Conservation (phyloP, 768 basidiomycete genomes). For the Tulasnella sp. region DNA sequence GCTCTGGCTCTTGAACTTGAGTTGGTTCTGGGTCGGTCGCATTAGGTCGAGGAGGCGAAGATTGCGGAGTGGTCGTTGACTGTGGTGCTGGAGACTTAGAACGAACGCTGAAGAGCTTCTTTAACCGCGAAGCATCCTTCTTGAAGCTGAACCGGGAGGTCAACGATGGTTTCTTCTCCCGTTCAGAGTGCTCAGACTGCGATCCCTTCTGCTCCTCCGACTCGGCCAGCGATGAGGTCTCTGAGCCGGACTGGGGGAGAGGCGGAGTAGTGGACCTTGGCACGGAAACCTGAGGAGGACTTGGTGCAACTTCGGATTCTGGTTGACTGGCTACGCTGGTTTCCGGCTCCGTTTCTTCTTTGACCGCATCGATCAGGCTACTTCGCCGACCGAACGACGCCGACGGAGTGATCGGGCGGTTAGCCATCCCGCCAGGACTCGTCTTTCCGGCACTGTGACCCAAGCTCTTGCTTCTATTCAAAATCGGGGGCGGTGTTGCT, state of each 20-base stretch:
- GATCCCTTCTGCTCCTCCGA: background rate
- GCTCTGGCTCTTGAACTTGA: background rate
- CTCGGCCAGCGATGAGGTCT: background rate
- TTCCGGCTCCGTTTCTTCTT: slow-evolving; percentile 2
- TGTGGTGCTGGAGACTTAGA: background rate
- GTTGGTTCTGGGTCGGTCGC: background rate
- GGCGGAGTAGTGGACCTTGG: background rate
- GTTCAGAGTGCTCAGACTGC: background rate
- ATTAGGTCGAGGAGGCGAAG: background rate
- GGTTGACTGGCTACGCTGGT: background rate
- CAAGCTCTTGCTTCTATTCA: background rate
- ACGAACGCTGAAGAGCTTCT: background rate
- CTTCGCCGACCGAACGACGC: background rate
- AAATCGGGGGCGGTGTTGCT: background rate
- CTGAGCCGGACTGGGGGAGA: background rate
- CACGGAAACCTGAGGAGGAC: background rate
- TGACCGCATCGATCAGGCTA: slow-evolving; percentile 1
- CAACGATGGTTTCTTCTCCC: background rate
- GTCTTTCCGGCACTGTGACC: background rate
- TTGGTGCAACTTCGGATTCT: background rate
- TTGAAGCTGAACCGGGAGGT: background rate
- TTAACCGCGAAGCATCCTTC: background rate
- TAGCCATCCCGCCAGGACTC: background rate
- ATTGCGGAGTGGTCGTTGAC: background rate
- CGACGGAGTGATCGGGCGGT: background rate